These are phyloP conservation scores for Bryopsis sp. DNA, from an alignment of 139 green algal genomes.

Conservation along the genomic window DNA sequence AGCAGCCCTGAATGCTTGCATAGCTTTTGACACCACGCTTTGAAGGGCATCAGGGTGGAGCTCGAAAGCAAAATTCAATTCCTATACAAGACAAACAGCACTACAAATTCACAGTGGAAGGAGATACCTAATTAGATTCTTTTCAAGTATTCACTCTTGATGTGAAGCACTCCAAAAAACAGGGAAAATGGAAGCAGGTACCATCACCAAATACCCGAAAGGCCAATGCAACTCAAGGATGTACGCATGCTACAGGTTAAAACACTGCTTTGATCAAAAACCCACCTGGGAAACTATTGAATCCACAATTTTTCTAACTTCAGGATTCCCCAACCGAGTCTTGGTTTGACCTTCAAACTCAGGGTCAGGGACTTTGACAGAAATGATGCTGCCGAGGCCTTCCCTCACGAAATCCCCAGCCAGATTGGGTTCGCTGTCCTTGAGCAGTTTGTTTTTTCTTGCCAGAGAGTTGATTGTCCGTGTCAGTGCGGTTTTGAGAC, in stretches of 20 bases:
- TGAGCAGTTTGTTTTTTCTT: constrained; percentile 56
- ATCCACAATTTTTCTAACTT: constrained; percentile 48
- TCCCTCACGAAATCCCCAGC: constrained; percentile 86
- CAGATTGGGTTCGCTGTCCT: constrained; percentile 41
- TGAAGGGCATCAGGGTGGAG: not conserved
- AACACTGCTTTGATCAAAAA: not conserved
- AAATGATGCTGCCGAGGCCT: constrained; percentile 59
- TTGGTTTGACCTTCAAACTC: constrained; percentile 99
- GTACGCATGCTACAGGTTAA: not conserved
- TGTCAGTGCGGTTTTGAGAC: constrained; percentile 72
- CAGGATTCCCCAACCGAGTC: constrained; percentile 87
- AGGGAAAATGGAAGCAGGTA: no score
- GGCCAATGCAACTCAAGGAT: not conserved
- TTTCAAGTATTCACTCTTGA: no score
- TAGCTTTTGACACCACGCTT: constrained; percentile 30
- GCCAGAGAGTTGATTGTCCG: constrained; percentile 58
- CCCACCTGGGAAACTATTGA: not conserved
- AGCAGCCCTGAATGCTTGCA: constrained; percentile 43
- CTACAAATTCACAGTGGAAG: no score
- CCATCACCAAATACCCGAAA: no score
- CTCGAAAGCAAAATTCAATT: constrained; percentile 9
- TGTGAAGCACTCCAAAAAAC: no score
- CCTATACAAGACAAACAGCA: no score
- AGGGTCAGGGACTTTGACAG: constrained; percentile 72
- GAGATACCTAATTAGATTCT: no score